phyloP scores from a whole-genome alignment of 2,329 filamentous ascomycete genomes.

The Colletotrichum liaoningense region DNA sequence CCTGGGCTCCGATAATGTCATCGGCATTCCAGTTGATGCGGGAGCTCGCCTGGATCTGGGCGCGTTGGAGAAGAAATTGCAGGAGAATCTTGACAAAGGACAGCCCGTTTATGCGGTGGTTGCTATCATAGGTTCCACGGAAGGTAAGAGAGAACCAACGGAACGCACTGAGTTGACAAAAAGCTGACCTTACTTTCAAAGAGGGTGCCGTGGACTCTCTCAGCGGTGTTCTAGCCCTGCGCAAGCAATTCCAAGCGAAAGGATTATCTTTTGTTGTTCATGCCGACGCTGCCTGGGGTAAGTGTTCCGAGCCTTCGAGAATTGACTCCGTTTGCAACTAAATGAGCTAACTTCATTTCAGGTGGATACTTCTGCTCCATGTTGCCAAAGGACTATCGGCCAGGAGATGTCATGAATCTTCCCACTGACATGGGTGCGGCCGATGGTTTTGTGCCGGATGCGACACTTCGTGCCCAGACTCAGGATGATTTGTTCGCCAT shows the following conservation, averaged over 20 bases:
- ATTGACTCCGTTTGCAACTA: too few relatives aligned
- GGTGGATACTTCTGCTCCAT: not conserved
- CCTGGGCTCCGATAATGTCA: not conserved
- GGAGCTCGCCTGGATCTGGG: not conserved
- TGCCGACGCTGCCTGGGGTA: not conserved
- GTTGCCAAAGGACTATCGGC: not conserved
- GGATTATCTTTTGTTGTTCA: not conserved
- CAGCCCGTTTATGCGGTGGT: not conserved
- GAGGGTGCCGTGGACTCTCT: not conserved
- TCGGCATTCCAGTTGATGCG: not conserved
- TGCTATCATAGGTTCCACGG: not conserved
- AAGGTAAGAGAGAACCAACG: not conserved
- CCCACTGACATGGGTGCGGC: not conserved
- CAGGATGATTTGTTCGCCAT: slow-evolving; percentile 34
- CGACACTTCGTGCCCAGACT: not conserved
- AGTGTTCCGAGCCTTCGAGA: not conserved
- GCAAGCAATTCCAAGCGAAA: not conserved
- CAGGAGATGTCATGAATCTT: not conserved
- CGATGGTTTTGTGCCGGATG: not conserved
- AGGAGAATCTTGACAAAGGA: not conserved
- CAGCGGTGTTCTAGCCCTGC: not conserved
- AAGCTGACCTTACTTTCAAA: not conserved
- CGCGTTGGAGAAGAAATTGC: not conserved
- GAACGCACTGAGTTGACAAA: not conserved
- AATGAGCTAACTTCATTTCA: not conserved